Conservation (phyloP, 1,284 basidiomycete genomes). For the Volvariella surrecta region DNA sequence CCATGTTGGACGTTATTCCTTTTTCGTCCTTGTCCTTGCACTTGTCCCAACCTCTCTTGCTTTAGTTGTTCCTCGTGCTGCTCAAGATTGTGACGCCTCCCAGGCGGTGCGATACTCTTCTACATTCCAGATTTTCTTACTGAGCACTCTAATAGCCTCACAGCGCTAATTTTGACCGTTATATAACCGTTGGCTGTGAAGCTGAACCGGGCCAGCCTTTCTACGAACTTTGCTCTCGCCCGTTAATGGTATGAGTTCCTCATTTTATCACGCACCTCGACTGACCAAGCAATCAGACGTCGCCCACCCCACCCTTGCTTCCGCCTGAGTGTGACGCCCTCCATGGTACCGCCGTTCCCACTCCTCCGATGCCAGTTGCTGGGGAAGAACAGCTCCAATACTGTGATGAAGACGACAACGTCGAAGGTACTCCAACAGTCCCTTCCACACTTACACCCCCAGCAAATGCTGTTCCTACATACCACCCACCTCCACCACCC, state of each 20-base stretch:
- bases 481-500: constrained; percentile 1
- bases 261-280: no score
- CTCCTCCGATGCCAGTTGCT: no score
- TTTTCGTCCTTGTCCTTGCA: constrained; percentile 19
- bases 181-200: constrained; percentile 41
- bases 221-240: constrained; percentile 48
- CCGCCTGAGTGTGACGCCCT: no score
- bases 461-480: constrained; percentile 6
- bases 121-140: constrained; percentile 16
- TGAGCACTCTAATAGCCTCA: constrained; percentile 34
- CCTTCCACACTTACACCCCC: not conserved
- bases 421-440: no score
- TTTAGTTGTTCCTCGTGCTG: constrained; percentile 12
- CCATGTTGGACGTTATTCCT: no score
- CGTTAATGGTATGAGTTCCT: constrained; percentile 32
- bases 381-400: no score
- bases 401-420: no score
- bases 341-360: no score
- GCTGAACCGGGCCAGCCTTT: constrained; percentile 57
- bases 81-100: not conserved
- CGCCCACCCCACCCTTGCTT: no score
- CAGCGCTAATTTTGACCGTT: constrained; percentile 53
- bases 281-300: no score
- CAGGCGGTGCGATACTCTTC: constrained; percentile 11
- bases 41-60: constrained; percentile 16